These are phyloP conservation scores for Macaranga tanarius DNA, from an alignment of 441 rosid species.

Conservation along the genomic window DNA sequence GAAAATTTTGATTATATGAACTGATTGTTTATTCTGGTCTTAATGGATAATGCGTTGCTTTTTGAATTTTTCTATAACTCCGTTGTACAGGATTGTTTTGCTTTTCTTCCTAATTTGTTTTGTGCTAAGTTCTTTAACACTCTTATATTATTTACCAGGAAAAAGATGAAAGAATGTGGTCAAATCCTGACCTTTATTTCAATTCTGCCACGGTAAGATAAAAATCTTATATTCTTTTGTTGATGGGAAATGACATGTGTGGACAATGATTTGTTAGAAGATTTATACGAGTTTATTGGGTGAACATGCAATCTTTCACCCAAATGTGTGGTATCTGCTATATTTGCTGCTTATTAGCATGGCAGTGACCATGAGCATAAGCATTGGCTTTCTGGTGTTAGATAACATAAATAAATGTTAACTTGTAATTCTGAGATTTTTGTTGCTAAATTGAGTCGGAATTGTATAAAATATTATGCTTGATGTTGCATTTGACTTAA, in stretches of 20 bases:
- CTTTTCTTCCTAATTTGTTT: not conserved
- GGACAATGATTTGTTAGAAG: not conserved
- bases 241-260: not conserved
- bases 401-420: not conserved
- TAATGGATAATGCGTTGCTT: not conserved
- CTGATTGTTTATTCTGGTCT: not conserved
- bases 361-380: not conserved
- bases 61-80: not conserved
- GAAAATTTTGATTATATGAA: not conserved
- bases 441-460: not conserved
- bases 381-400: not conserved
- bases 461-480: not conserved
- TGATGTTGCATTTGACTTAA: slow-evolving; percentile 3
- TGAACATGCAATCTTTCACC: not conserved
- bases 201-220: slow-evolving; percentile 71
- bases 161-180: slow-evolving; percentile 60
- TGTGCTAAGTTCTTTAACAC: slow-evolving; percentile 11
- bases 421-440: not conserved
- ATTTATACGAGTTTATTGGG: not conserved
- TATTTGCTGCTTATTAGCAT: not conserved
- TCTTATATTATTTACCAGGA: slow-evolving; percentile 43
- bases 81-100: too few species aligned
- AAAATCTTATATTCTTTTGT: not conserved
- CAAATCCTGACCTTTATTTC: slow-evolving; percentile 69
- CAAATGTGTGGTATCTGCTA: not conserved